These are phyloP conservation scores for Boletus barrowsii DNA, from an alignment of 768 basidiomycete species.

Conservation along the genomic window DNA sequence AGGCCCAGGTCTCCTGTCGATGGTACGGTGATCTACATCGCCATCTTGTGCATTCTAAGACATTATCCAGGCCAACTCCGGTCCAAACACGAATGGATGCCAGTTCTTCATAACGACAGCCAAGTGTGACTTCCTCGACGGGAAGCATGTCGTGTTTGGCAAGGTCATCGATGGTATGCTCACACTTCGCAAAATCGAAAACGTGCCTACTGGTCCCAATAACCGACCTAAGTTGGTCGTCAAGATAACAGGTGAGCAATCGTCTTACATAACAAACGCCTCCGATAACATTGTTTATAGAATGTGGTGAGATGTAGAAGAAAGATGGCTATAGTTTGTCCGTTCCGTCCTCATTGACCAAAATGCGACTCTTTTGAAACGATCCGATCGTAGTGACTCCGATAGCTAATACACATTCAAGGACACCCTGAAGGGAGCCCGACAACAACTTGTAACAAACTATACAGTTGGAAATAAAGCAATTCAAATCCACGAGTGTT, in stretches of 20 bases:
- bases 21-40: constrained; percentile 49
- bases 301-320: constrained; percentile 58
- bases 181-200: constrained; percentile 93
- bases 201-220: constrained; percentile 87
- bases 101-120: constrained; percentile 98
- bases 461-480: neutral
- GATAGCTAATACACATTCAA: neutral
- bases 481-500: neutral
- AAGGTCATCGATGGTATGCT: constrained; percentile 91
- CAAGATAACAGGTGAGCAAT: constrained; percentile 72
- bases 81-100: constrained; percentile 91
- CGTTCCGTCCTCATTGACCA: neutral
- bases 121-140: constrained; percentile 93
- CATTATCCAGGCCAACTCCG: constrained; percentile 80
- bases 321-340: neutral
- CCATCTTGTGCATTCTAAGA: constrained; percentile 2
- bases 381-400: neutral
- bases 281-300: constrained; percentile 27
- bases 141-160: constrained; percentile 92
- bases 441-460: neutral
- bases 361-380: neutral
- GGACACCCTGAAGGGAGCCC: neutral
- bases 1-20: constrained; percentile 83
- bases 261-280: neutral
- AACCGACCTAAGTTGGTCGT: constrained; percentile 86